These are phyloP conservation scores for Amborella trichopoda DNA, from an alignment of 164 flowering plant genomes.

Conservation along the genomic window DNA sequence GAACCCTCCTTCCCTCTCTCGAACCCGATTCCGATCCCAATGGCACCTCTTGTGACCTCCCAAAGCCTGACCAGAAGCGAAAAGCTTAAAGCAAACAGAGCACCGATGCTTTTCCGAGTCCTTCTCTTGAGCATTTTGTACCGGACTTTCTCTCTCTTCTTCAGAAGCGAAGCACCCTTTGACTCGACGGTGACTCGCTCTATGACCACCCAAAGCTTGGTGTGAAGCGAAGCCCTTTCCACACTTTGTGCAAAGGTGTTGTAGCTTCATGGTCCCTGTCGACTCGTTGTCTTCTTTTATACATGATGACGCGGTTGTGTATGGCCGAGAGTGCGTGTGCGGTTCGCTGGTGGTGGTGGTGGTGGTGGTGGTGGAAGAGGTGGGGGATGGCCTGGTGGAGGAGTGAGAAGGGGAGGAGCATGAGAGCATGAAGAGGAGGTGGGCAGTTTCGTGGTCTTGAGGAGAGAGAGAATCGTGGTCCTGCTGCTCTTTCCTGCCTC, in stretches of 20 bases:
- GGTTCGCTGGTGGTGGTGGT: background rate
- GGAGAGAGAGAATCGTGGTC: background rate
- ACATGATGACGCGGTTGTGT: no score
- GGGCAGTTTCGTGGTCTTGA: conserved; percentile 1
- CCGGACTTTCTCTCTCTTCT: no score
- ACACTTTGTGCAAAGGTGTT: conserved; percentile 25
- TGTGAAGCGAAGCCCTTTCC: conserved; percentile 29
- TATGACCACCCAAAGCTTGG: conserved; percentile 76
- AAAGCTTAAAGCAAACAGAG: conserved; percentile 1
- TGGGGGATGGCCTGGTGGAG: background rate
- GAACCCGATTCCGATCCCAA: no score
- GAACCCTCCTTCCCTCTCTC: no score
- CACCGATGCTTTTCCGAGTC: conserved; percentile 7
- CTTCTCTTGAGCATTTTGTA: no score
- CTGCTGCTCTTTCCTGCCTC: background rate
- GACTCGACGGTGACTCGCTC: conserved; percentile 39
- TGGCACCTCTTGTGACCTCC: conserved; percentile 11
- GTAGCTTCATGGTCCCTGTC: no score
- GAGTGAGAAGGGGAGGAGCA: background rate
- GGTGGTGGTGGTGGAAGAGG: background rate
- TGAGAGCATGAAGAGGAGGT: conserved; percentile 1
- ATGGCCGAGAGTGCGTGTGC: background rate
- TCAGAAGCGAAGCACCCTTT: conserved; percentile 4
- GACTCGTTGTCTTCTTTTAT: no score
- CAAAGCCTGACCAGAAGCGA: conserved; percentile 6